Percentiles rank a stretch among this genome's conserved stretches.
These are phyloP conservation scores for Pyracantha coccinea DNA, from an alignment of 331 rosid genomes.

Conservation along the genomic window DNA sequence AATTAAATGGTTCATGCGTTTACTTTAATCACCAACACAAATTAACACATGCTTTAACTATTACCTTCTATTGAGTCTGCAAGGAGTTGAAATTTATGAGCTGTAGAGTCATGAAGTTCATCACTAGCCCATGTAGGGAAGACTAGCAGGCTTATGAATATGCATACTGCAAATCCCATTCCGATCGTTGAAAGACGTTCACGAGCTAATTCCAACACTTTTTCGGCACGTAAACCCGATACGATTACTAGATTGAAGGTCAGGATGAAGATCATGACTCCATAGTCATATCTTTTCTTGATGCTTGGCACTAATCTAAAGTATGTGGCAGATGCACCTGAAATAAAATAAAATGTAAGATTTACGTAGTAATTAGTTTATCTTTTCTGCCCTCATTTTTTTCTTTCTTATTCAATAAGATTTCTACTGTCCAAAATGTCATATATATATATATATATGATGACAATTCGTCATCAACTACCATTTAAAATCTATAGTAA, in stretches of 20 bases:
- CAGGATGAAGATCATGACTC: constrained; percentile 55
- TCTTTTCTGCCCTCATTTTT: neutral
- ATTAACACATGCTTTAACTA: neutral
- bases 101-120: constrained; percentile 63
- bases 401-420: neutral
- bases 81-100: constrained; percentile 42
- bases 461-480: neutral
- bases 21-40: neutral
- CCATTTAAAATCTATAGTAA: neutral
- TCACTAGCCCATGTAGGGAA: constrained; percentile 86
- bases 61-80: constrained; percentile 61
- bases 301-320: constrained; percentile 44
- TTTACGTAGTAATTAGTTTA: too few relatives aligned
- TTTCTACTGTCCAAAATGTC: neutral
- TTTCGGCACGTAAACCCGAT: constrained; percentile 47
- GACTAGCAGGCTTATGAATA: constrained; percentile 51
- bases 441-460: too few relatives aligned
- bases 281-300: constrained; percentile 80
- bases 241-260: constrained; percentile 76
- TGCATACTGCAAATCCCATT: constrained; percentile 59
- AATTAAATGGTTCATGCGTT: neutral
- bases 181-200: constrained; percentile 56
- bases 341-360: neutral
- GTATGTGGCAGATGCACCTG: constrained; percentile 63
- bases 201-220: constrained; percentile 50